Evolutionary conservation across 2,329 filamentous ascomycete genomes (phyloP).

Genomic region (Xylariomycetidae sp.): DNA sequence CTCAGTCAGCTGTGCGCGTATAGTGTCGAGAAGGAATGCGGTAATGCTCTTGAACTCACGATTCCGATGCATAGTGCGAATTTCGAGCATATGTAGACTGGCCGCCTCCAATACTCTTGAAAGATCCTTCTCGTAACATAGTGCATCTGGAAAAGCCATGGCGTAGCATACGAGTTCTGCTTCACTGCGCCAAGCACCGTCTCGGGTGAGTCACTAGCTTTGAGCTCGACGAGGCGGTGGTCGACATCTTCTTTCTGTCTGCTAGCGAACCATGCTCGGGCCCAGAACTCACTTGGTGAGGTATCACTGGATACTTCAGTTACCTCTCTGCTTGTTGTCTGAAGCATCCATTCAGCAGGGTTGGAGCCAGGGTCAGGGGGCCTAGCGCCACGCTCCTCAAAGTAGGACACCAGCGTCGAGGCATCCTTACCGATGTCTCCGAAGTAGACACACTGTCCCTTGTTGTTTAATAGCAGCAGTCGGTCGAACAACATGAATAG

Average conservation of each 20-base stretch:
- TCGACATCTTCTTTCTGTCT: conserved; percentile 39
- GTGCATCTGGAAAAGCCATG: conserved; percentile 2
- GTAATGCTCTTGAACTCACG: conserved; percentile 4
- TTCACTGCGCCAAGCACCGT: not conserved
- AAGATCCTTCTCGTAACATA: conserved; percentile 6
- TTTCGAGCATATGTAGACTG: conserved; percentile 11
- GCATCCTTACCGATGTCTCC: conserved; percentile 68
- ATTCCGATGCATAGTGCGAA: conserved; percentile 4
- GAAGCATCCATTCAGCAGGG: conserved; percentile 74
- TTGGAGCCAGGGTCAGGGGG: conserved; percentile 62
- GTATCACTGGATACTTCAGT: not conserved
- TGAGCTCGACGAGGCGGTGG: too few species aligned
- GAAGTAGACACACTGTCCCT: conserved; percentile 72
- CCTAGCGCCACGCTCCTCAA: conserved; percentile 62
- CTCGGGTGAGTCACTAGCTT: not conserved
- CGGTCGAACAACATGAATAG: conserved; percentile 83
- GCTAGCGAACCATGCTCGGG: conserved; percentile 39
- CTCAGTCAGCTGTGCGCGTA: too few species aligned
- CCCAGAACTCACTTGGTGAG: conserved; percentile 62
- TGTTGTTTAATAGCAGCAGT: conserved; percentile 66
- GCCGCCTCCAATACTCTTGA: conserved; percentile 9
- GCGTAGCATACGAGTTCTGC: conserved; percentile 2
- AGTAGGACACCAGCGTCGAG: conserved; percentile 62
- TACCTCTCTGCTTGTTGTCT: conserved; percentile 33
- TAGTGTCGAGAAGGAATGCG: not conserved